Evolutionary conservation across 306 rosid species (phyloP), one percentile per base, ranked within the genome.

Genomic region (Lupinus albus): DNA sequence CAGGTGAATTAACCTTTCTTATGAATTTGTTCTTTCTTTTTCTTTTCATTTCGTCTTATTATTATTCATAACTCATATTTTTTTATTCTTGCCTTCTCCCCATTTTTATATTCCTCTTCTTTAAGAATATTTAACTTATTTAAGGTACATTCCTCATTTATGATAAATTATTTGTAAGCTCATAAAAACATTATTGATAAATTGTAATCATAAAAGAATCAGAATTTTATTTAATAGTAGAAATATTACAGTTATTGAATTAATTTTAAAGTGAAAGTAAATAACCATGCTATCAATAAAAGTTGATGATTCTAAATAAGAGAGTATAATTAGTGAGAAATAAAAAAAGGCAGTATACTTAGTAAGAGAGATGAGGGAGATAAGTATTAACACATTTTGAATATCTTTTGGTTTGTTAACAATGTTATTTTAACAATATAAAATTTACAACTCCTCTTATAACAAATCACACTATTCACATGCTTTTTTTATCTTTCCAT

Each of bases 21-120:
- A 30, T 57, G 12, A 56, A 45, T 46, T 18, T 46, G 25, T 58
- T 70, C 49, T 12, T 46, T 58, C 38, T n/a, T n/a, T n/a, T n/a
- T n/a, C n/a, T n/a, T n/a, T n/a, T n/a, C n/a, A n/a, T n/a, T 16
- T 18, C 2, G 44, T 15, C 15, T 32, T 2, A 28, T 25, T 1
- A 28, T 25, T 53, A 53, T n/a, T 44, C 13, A 64, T 12, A 18
- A 18, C 21, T 39, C 11, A 9, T 47, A 21, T 20, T 44, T 44
- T 25, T 63, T 62, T 2, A 18, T 42, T 18, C 13, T 21, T 46
- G 9, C 14, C 15, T 5, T 41, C 11, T 39, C 33, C 65, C 48
- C 16, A 39, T 36, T 39, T 36, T 39, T 35, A 5, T 38, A 15
- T 58, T 58, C 20, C 15, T 38, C 25, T 62, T 20, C 6, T 7